Evolutionary conservation across 306 rosid genomes (phyloP).

Genomic region (Carpinus fangiana): DNA sequence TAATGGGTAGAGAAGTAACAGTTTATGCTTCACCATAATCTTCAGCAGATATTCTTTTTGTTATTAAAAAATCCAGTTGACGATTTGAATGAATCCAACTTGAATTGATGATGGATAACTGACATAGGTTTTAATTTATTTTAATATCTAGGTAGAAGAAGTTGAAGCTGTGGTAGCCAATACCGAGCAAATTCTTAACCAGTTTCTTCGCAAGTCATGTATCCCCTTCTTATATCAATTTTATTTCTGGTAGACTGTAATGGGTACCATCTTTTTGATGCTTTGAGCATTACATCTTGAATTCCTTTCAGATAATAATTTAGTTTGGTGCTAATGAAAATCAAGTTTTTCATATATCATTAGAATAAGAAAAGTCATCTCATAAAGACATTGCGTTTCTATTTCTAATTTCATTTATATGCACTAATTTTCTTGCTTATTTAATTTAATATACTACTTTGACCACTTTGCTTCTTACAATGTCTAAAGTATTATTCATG

Average conservation of each 20-base stretch:
- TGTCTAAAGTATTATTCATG: neutral
- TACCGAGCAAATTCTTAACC: constrained; percentile 72
- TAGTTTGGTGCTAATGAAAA: constrained; percentile 13
- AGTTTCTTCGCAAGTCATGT: constrained; percentile 80
- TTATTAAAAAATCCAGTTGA: neutral
- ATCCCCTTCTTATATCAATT: constrained; percentile 44
- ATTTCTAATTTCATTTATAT: neutral
- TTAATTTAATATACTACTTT: neutral
- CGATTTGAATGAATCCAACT: constrained; percentile 5
- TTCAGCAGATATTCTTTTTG: neutral
- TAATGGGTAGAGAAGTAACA: constrained; percentile 16
- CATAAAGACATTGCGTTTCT: neutral
- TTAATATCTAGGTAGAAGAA: constrained; percentile 58
- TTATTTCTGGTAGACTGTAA: constrained; percentile 4
- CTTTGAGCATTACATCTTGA: constrained; percentile 7
- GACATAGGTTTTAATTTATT: constrained; percentile 21
- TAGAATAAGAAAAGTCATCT: neutral
- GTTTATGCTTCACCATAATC: neutral
- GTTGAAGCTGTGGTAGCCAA: constrained; percentile 87
- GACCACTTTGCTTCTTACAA: neutral
- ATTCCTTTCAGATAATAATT: neutral
- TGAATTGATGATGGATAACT: constrained; percentile 18
- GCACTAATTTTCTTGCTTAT: neutral
- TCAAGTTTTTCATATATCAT: constrained; percentile 4
- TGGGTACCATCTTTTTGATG: constrained; percentile 18